Conservation (phyloP, 2,329 filamentous ascomycete genomes). For the Stachybotrys chlorohalonatus region DNA sequence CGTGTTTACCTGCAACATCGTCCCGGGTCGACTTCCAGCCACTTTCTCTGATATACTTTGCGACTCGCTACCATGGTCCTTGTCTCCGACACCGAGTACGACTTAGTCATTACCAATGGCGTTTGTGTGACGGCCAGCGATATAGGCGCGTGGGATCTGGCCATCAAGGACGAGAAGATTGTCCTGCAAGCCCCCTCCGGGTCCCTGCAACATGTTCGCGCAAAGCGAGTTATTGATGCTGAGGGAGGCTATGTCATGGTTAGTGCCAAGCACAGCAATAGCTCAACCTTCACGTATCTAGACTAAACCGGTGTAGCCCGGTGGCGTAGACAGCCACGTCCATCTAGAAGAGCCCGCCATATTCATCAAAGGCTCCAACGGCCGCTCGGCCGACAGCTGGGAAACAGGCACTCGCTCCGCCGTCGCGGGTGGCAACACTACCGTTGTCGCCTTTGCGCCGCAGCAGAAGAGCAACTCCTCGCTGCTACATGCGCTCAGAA, state of each 20-base stretch:
- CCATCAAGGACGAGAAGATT: slow-evolving; percentile 32
- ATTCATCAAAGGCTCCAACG: not conserved
- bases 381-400: not conserved
- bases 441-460: slow-evolving; percentile 47
- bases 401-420: slow-evolving; percentile 39
- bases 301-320: not conserved
- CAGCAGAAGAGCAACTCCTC: slow-evolving; percentile 37
- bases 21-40: too few species aligned
- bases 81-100: slow-evolving; percentile 12
- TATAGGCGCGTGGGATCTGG: slow-evolving; percentile 29
- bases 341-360: not conserved
- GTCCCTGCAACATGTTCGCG: slow-evolving; percentile 11
- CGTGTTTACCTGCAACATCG: too few species aligned
- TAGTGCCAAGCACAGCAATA: not conserved
- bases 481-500: slow-evolving; percentile 33
- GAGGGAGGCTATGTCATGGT: slow-evolving; percentile 1
- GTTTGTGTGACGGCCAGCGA: slow-evolving; percentile 33
- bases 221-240: not conserved
- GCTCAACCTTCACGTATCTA: not conserved
- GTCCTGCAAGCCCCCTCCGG: slow-evolving; percentile 27
- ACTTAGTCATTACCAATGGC: slow-evolving; percentile 32
- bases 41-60: too few species aligned
- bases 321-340: not conserved
- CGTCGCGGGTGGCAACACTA: slow-evolving; percentile 50
- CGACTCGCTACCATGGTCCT: too few species aligned